Conservation (phyloP, 495 filamentous ascomycete genomes). For the Hypoxylon fuscum region DNA sequence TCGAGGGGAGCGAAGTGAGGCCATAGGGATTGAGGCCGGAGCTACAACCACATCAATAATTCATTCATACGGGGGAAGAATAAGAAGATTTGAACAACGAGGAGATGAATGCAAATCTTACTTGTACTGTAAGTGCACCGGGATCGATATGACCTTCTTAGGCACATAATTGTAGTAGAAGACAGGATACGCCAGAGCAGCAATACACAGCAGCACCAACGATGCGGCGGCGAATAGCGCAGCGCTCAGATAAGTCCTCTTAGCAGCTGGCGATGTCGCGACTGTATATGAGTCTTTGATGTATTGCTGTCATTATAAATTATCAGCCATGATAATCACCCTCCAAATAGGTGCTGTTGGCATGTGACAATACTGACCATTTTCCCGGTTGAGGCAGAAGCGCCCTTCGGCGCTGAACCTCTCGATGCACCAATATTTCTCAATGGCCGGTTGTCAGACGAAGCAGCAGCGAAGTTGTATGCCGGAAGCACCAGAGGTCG, state of each 20-base stretch:
- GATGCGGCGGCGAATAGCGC: slow-evolving; percentile 68
- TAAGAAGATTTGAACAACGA: too few species aligned
- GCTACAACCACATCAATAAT: slow-evolving; percentile 28
- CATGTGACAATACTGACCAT: slow-evolving; percentile 22
- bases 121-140: slow-evolving; percentile 85
- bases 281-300: slow-evolving; percentile 56
- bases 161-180: slow-evolving; percentile 90
- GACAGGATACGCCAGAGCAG: slow-evolving; percentile 72
- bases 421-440: neutral
- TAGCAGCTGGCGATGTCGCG: slow-evolving; percentile 71
- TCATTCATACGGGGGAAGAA: neutral
- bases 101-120: too few species aligned
- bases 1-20: slow-evolving; percentile 52
- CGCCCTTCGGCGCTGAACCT: slow-evolving; percentile 23
- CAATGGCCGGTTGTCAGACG: neutral
- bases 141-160: slow-evolving; percentile 66
- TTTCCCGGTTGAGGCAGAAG: slow-evolving; percentile 12
- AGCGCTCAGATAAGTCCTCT: slow-evolving; percentile 76
- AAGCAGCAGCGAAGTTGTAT: slow-evolving; percentile 10
- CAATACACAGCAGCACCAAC: slow-evolving; percentile 66
- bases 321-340: neutral
- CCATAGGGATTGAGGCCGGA: slow-evolving; percentile 63
- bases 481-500: slow-evolving; percentile 2
- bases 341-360: too few species aligned
- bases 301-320: slow-evolving; percentile 27